Base-by-base conservation (phyloP, 139 green algal species). In the Limnomonas spitsbergensis region DNA sequence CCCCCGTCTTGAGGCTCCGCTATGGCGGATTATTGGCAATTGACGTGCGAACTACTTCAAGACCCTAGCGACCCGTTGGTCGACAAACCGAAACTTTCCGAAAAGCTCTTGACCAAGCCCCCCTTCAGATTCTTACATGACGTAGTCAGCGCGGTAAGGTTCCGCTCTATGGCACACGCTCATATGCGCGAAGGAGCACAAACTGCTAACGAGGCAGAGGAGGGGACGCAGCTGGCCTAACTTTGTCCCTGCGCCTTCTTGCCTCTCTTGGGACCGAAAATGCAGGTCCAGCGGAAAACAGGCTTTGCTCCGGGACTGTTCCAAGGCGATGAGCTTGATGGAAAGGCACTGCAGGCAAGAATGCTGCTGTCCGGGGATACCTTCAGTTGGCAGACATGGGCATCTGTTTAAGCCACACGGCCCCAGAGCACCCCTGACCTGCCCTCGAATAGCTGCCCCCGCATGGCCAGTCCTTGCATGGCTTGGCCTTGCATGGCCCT, bases 91-190 rank as follows among this genome's bases (percentile, higher is more conserved):
- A 91, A 91, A 69, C 83, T 97, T 1, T 89, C 87, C 36, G 87
- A 92, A 40, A 89, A 89, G 70, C 78, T 94, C 47, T 85, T 97
- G 0, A 81, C 81, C 29, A 93, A 93, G 67, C 90, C 92, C 0
- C 92, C 92, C 4, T 97, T 97, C 42, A 81, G 92, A 39, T 95
- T 94, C 81, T 83, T 95, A n/a, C 92, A 97, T 47, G 92, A 97
- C 81, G 82, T 97, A 27, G 82, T 97, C 2, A 85, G 84, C 29
- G 92, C 89, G 80, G 90, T 94, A 40, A 73, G 32, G 26, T 37
- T 14, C 47, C 14, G 47, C 47, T 14, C 47, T 20, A 61, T 61
- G 47, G 47, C 4, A 2, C 77, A 20, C 35, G 32, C 6, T 9
- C 35, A 24, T 75, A 6, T 47, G 35, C n/a, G n/a, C n/a, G n/a